Conservation (phyloP, 495 filamentous ascomycete genomes). For the Hypoxylon crocopeplum region DNA sequence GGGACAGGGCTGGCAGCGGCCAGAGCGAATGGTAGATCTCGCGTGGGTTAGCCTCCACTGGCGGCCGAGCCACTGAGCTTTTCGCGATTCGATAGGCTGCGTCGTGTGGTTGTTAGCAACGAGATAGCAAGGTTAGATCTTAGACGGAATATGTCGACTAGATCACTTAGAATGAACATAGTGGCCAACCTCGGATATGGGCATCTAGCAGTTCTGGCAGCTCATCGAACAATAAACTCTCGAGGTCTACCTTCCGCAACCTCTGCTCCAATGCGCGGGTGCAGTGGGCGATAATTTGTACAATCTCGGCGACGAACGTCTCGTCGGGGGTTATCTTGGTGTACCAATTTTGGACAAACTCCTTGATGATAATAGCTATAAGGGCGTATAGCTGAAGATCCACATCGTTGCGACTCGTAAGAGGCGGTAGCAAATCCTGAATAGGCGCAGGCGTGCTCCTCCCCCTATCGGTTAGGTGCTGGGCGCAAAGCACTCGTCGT, state of each 20-base stretch:
- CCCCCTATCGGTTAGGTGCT: conserved; percentile 55
- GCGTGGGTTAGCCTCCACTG: conserved; percentile 63
- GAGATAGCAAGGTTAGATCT: background rate
- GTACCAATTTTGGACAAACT: conserved; percentile 94
- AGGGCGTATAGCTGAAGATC: conserved; percentile 93
- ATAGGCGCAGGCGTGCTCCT: conserved; percentile 54
- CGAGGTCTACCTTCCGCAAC: conserved; percentile 79
- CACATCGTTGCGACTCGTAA: conserved; percentile 91
- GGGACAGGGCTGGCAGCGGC: conserved; percentile 80
- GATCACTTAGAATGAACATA: conserved; percentile 9
- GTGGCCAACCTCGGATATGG: conserved; percentile 76
- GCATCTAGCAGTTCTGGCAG: conserved; percentile 80
- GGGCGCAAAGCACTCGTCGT: conserved; percentile 57
- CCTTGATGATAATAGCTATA: conserved; percentile 83
- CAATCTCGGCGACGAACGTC: conserved; percentile 81
- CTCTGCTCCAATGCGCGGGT: conserved; percentile 86
- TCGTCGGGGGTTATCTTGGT: conserved; percentile 88
- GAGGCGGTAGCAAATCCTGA: conserved; percentile 83
- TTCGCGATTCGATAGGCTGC: conserved; percentile 64
- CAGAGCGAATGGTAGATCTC: conserved; percentile 83
- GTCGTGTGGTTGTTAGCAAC: conserved; percentile 18
- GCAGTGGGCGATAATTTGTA: conserved; percentile 88
- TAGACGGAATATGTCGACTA: background rate
- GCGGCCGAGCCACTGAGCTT: conserved; percentile 59
- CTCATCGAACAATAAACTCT: conserved; percentile 86